Base-by-base conservation (phyloP, 2,329 filamentous ascomycete species). In the Aspergillus sp. region DNA sequence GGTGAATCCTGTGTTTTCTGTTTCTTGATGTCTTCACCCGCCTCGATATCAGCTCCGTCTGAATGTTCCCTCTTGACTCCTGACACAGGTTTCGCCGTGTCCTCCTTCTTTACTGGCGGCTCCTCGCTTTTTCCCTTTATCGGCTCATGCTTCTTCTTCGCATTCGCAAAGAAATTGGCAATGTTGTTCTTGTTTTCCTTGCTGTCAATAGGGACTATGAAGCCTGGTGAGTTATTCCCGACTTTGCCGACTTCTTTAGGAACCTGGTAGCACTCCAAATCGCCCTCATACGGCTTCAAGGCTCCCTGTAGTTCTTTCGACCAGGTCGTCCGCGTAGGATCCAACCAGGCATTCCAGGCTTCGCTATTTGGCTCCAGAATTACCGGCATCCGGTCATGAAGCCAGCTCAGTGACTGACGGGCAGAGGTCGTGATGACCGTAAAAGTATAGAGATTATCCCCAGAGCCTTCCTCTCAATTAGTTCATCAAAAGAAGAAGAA, bases 371-470 rank as follows among this genome's bases (percentile, higher is more conserved):
- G 86, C 5, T 97, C 87, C 1, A 99, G 74, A 30, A 98, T 90
- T 5, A 96, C 93, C 0, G 95, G 95, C 95, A 99, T 99, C 15
- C 95, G 87, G 68, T 96, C 89, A 71, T 99, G 95, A 17, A 99
- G 80, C 64, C 96, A 98, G 27, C 82, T 86, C 49, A 98, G 80
- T 71, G 93, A 89, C 61, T 87, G 80, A 68, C 93, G 96, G 7
- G 91, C 90, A 59, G 88, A 84, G 1, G 93, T 98, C 1, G 95
- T 99, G 72, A 98, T 93, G 70, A 99, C 86, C 2, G 93, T 93
- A 74, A 96, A 99, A 0, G 91, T 96, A 72, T 93, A 97, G 5
- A 86, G 77, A 72, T 88, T 90, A 61, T 90, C 83, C 3, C 86
- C 81, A 2, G 84, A 83, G 50, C 83, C 86, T 83, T 27, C 11